Base-by-base conservation (phyloP, 163 green algal genomes). In the Coccomyxa subellipsoidea region DNA sequence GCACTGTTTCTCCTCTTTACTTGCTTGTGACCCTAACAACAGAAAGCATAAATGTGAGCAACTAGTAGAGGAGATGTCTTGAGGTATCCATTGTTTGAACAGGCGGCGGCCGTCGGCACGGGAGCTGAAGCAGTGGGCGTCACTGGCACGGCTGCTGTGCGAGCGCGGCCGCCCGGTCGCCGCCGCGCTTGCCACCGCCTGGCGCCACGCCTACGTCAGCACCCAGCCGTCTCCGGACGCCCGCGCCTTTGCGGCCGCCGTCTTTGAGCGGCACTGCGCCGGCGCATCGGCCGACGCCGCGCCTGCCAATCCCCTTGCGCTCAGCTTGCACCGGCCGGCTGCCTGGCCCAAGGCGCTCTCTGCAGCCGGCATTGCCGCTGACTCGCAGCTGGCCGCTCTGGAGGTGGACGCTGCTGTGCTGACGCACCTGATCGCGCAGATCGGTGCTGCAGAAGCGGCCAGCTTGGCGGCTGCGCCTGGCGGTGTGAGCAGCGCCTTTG, bases 111-210 rank as follows among this genome's bases (percentile, higher is more conserved):
- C 92, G 0, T 88, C 86, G 6, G 37, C 91, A 31, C 80, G 92
- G 0, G 90, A 96, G 80, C 86, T 95, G 38, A 38, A n/a, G 0
- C 83, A 83, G 8, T 96, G 92, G 91, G 89, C 87, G 0, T 53
- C 69, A 3, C 84, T 96, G 53, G 76, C 89, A 18, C n/a, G 47
- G 2, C 84, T 84, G 54, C 86, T 98, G 75, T 81, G 90, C 23
- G 38, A 81, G 66, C 82, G 91, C 8, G 95, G 95, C 34, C 90
- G 86, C 85, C 35, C 27, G 0, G 54, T 91, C 35, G 31, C 7
- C 36, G 15, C 29, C 9, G 92, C 91, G 7, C 83, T 95, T 79
- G 47, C 34, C 7, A 77, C 77, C 6, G 85, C 83, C 0, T 96
- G 90, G 90, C 35, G 89, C 7, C 92, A 94, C 70, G 88, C 90